Conservation (phyloP, 2,329 filamentous ascomycete genomes). For the Sporothrix mexicana region DNA sequence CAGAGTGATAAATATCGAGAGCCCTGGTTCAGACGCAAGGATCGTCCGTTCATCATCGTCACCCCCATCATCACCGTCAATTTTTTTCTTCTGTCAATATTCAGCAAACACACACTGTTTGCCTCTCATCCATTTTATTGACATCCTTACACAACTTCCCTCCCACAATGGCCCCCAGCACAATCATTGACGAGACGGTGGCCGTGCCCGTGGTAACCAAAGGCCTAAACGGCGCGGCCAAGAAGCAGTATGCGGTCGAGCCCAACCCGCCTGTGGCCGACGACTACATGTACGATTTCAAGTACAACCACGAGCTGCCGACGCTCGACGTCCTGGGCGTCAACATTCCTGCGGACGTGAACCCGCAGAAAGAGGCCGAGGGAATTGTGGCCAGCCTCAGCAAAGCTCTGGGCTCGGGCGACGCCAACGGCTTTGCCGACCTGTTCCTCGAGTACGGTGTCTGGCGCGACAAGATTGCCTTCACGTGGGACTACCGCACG, state of each 20-base stretch:
- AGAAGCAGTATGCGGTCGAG: slow-evolving; percentile 31
- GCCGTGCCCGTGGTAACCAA: slow-evolving; percentile 27
- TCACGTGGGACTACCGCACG: slow-evolving; percentile 47
- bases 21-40: not conserved
- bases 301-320: slow-evolving; percentile 48
- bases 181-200: slow-evolving; percentile 27
- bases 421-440: slow-evolving; percentile 42
- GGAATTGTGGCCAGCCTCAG: slow-evolving; percentile 19
- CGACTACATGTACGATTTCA: slow-evolving; percentile 51
- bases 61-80: not conserved
- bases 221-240: not conserved
- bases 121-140: too few species aligned
- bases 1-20: not conserved
- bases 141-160: slow-evolving; percentile 18
- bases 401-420: slow-evolving; percentile 36
- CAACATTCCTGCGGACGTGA: slow-evolving; percentile 20
- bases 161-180: slow-evolving; percentile 28
- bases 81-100: not conserved
- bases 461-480: slow-evolving; percentile 47
- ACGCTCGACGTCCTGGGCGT: slow-evolving; percentile 38
- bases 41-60: not conserved
- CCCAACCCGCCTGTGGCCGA: slow-evolving; percentile 44
- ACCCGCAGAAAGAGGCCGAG: slow-evolving; percentile 31
- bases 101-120: not conserved
- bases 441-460: slow-evolving; percentile 42